phyloP scores from a whole-genome alignment of 2,329 filamentous ascomycete species.

The Fusarium sterilihyphosum region DNA sequence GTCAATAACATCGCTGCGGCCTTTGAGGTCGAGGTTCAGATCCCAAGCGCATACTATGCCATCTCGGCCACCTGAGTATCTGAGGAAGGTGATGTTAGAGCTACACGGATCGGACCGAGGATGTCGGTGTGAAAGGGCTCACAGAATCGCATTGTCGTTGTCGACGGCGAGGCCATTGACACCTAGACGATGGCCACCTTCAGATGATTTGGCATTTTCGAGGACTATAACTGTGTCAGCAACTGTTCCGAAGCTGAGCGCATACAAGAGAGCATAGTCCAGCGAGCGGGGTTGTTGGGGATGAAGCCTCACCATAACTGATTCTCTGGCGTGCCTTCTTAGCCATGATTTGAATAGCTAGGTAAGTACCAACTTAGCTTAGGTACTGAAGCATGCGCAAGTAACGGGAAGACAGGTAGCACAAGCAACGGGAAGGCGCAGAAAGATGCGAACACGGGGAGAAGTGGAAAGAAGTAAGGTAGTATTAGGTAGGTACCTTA shows the following conservation, averaged over 20 bases:
- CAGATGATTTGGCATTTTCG: slow-evolving; percentile 66
- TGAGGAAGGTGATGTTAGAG: slow-evolving; percentile 50
- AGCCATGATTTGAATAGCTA: slow-evolving; percentile 59
- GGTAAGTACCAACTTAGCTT: background rate
- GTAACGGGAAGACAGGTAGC: slow-evolving; percentile 10
- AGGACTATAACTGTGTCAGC: slow-evolving; percentile 56
- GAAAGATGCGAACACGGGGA: slow-evolving; percentile 10
- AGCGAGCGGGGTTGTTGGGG: slow-evolving; percentile 1
- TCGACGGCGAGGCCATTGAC: slow-evolving; percentile 96
- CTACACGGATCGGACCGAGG: slow-evolving; percentile 6
- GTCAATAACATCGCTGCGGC: slow-evolving; percentile 40
- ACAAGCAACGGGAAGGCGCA: slow-evolving; percentile 32
- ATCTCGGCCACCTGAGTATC: slow-evolving; percentile 95
- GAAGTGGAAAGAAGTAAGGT: background rate
- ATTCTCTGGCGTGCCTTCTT: slow-evolving; percentile 76
- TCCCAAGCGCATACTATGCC: slow-evolving; percentile 98
- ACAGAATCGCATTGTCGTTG: slow-evolving; percentile 85
- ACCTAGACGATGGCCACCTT: slow-evolving; percentile 88
- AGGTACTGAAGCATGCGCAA: slow-evolving; percentile 28
- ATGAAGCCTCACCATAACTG: slow-evolving; percentile 68
- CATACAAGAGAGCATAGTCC: background rate
- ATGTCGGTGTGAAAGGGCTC: slow-evolving; percentile 50
- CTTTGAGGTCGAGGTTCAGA: slow-evolving; percentile 74
- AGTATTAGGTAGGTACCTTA: background rate
- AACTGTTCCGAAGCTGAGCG: background rate